These are phyloP conservation scores for Digitaria exilis DNA, from an alignment of 202 grass and related monocot genomes.

Conservation along the genomic window DNA sequence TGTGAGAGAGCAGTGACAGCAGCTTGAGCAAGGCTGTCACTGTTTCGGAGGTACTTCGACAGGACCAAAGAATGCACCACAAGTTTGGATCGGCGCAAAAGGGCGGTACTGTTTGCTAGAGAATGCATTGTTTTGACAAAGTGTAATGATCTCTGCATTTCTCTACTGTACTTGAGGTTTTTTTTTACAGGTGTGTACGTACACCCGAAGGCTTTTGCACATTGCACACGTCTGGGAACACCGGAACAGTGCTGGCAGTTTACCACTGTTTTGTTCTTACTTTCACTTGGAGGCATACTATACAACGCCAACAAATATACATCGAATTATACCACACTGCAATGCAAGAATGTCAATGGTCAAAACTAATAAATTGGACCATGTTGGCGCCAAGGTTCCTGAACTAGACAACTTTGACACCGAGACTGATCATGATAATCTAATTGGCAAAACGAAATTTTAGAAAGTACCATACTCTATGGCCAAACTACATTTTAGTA, in stretches of 20 bases:
- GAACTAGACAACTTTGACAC: background rate
- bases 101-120: background rate
- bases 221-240: background rate
- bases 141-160: background rate
- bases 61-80: conserved; percentile 24
- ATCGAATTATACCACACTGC: too few relatives aligned
- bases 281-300: background rate
- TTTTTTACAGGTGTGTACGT: conserved; percentile 12
- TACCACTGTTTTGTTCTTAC: background rate
- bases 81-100: conserved; percentile 2
- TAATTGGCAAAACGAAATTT: background rate
- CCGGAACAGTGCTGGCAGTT: background rate
- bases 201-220: background rate
- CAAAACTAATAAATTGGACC: background rate
- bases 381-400: background rate
- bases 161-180: conserved; percentile 7
- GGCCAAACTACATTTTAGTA: background rate
- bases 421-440: background rate
- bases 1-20: background rate
- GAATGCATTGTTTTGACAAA: background rate
- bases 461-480: background rate
- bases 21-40: background rate
- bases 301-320: too few relatives aligned
- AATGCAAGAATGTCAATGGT: background rate
- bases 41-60: conserved; percentile 22